These are phyloP conservation scores for Gymnopus androsaceus DNA, from an alignment of 1,284 basidiomycete species.

Conservation along the genomic window DNA sequence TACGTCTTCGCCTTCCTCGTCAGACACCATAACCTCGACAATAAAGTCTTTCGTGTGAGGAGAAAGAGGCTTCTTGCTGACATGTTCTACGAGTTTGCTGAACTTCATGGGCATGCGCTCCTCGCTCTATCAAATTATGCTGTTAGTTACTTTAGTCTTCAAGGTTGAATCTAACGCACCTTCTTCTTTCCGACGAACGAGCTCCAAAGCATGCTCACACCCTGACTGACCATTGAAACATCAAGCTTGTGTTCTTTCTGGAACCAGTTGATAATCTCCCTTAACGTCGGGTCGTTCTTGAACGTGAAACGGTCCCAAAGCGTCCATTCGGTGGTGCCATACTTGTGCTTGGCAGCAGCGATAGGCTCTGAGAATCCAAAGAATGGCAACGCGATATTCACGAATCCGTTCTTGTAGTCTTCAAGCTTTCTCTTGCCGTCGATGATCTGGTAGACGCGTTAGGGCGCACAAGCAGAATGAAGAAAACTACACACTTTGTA, in stretches of 20 bases:
- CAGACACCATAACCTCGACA: slow-evolving; percentile 93
- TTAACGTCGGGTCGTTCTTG: slow-evolving; percentile 84
- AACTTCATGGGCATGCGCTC: slow-evolving; percentile 90
- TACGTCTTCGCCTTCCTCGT: slow-evolving; percentile 88
- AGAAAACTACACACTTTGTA: slow-evolving; percentile 73
- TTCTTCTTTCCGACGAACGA: slow-evolving; percentile 91
- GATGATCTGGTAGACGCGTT: slow-evolving; percentile 69
- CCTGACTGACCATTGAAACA: slow-evolving; percentile 94
- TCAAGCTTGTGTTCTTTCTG: slow-evolving; percentile 84
- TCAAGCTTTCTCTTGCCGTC: slow-evolving; percentile 94
- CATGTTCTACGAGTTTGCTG: slow-evolving; percentile 87
- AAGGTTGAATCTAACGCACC: slow-evolving; percentile 45
- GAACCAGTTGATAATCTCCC: slow-evolving; percentile 88
- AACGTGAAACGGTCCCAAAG: slow-evolving; percentile 99
- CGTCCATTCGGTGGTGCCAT: slow-evolving; percentile 90
- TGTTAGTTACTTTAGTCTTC: not conserved
- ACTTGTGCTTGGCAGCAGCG: slow-evolving; percentile 88
- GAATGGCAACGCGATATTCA: slow-evolving; percentile 98
- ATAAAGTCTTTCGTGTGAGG: slow-evolving; percentile 81
- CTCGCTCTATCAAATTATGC: slow-evolving; percentile 58
- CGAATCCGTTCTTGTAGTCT: slow-evolving; percentile 97
- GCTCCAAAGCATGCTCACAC: slow-evolving; percentile 98
- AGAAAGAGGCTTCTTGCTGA: slow-evolving; percentile 91
- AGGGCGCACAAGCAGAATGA: slow-evolving; percentile 13
- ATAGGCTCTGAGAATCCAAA: slow-evolving; percentile 99